Conservation (phyloP, 495 filamentous ascomycete species). For the Cairneyella variabilis region DNA sequence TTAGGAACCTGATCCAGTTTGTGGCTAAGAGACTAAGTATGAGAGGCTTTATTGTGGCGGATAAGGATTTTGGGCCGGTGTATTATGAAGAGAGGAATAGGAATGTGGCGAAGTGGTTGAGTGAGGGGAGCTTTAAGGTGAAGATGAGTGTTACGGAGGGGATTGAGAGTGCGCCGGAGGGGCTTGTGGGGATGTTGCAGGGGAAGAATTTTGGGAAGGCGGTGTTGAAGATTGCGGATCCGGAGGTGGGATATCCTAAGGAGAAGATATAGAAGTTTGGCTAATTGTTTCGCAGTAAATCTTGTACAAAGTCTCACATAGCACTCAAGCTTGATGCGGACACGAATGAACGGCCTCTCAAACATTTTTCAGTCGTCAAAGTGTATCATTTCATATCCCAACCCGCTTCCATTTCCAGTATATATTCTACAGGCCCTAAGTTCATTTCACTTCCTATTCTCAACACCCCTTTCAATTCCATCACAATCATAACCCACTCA, state of each 20-base stretch:
- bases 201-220: conserved; percentile 95
- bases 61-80: conserved; percentile 60
- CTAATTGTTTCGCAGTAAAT: no score
- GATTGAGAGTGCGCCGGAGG: conserved; percentile 78
- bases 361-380: neutral
- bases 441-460: no score
- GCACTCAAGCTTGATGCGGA: no score
- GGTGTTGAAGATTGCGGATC: conserved; percentile 63
- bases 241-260: conserved; percentile 10
- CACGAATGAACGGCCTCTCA: neutral
- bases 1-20: conserved; percentile 59
- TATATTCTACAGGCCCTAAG: no score
- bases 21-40: conserved; percentile 45
- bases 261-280: no score
- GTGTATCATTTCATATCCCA: no score
- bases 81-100: conserved; percentile 75
- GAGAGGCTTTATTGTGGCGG: conserved; percentile 74
- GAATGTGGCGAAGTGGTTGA: conserved; percentile 79
- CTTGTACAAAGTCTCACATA: no score
- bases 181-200: conserved; percentile 79
- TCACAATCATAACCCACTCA: neutral
- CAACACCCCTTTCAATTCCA: no score
- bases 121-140: conserved; percentile 74
- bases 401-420: no score
- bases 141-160: conserved; percentile 68